Base-by-base conservation (phyloP, 441 rosid species). In the Francoa sonchifolia region DNA sequence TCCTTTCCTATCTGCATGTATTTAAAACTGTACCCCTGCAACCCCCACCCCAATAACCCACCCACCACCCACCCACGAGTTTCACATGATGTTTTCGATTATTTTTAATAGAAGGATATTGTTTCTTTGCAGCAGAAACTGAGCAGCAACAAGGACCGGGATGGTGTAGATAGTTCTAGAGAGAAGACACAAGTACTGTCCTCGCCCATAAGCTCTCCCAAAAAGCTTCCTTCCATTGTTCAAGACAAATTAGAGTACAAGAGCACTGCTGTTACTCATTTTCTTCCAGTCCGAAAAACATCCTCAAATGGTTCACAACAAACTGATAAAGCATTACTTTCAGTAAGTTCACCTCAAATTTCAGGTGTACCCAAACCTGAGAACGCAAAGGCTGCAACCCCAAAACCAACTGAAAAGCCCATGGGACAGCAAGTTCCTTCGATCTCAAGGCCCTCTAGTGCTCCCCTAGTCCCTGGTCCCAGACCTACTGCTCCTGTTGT, bases 401-500 rank as follows among this genome's bases (percentile, higher is more conserved):
- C 71, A 6, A 82, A 69, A 54, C 55, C 47, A 12, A 13, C 74
- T 19, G 85, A 77, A 42, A 69, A 61, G 39, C 59, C 68, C 27
- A 5, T 39, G 44, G 55, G 47, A 5, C 71, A 48, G 33, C 73
- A 72, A 55, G 59, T 62, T 27, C 63, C 93, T 39, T 52, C 54
- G 38, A 57, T 72, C 65, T 71, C 95, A 27, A 86, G 96, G 73
- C 95, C 96, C 30, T 78, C 80, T 28, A 86, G 93, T 68, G 88
- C 95, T 57, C 95, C 99, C 19, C 45, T 90, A 34, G 60, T 65
- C 39, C 93, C 87, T 41, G 81, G 58, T 47, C 63, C 56, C 35
- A 67, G 74, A 38, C 63, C 82, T n/a, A 21, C 71, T 28, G 62
- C 81, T 54, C 69, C 72, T 32, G 60, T 60, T 44, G 67, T 70